These are phyloP conservation scores for Phyllachora maydis DNA, from an alignment of 2,329 filamentous ascomycete genomes.

Conservation along the genomic window DNA sequence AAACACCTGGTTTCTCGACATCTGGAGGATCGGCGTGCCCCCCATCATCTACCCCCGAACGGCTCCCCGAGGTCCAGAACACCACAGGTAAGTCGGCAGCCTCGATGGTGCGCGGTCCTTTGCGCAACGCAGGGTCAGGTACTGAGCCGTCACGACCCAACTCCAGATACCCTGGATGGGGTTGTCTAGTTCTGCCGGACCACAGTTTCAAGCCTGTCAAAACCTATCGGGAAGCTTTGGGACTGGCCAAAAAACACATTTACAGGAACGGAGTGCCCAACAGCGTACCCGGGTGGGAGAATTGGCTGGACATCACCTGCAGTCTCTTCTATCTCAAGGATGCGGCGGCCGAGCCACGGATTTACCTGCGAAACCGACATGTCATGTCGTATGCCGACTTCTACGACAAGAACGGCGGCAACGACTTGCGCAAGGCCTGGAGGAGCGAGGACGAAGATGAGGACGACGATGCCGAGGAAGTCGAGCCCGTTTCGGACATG, in stretches of 20 bases:
- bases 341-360: constrained; percentile 3
- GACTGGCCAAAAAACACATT: constrained; percentile 8
- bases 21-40: constrained; percentile 20
- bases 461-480: neutral
- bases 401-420: neutral
- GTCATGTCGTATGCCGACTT: constrained; percentile 1
- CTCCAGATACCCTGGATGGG: constrained; percentile 19
- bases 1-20: constrained; percentile 25
- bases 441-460: constrained; percentile 1
- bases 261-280: constrained; percentile 1
- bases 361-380: neutral
- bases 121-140: constrained; percentile 3
- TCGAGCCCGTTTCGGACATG: too few relatives aligned
- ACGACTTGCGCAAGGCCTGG: constrained; percentile 1
- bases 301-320: constrained; percentile 7
- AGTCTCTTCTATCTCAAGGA: constrained; percentile 7
- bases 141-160: too few relatives aligned
- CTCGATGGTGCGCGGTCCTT: constrained; percentile 2
- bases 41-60: constrained; percentile 9
- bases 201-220: constrained; percentile 17
- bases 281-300: too few relatives aligned
- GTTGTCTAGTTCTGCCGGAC: constrained; percentile 22
- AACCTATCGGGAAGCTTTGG: constrained; percentile 10
- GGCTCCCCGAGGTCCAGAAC: neutral
- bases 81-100: constrained; percentile 1